Evolutionary conservation across 192 early-diverging fungal genomes (phyloP).

Genomic region (Backusella psychrophila): DNA sequence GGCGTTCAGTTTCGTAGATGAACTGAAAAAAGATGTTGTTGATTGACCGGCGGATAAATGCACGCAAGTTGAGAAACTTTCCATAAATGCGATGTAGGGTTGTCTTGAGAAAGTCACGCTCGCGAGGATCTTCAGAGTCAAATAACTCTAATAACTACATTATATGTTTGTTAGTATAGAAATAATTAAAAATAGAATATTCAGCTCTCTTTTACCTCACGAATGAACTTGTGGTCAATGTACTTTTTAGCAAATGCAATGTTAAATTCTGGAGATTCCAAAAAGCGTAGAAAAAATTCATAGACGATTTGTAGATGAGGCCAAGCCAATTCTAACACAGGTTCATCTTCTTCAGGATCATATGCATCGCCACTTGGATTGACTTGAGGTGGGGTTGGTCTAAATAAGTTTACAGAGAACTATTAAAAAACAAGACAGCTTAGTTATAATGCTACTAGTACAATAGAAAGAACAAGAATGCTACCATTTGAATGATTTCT

Average conservation of each 20-base stretch:
- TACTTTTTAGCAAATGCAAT: slow-evolving; percentile 83
- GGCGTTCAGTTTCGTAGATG: slow-evolving; percentile 85
- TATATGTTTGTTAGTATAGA: not conserved
- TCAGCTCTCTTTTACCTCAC: slow-evolving; percentile 26
- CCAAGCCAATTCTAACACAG: slow-evolving; percentile 87
- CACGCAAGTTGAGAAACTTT: slow-evolving; percentile 87
- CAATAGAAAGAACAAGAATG: not conserved
- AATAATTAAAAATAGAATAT: slow-evolving; percentile 23
- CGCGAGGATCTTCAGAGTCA: slow-evolving; percentile 89
- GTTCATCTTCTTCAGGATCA: slow-evolving; percentile 95
- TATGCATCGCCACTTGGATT: slow-evolving; percentile 88
- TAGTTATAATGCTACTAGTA: too few species aligned
- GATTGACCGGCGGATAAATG: slow-evolving; percentile 87
- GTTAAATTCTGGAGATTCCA: slow-evolving; percentile 92
- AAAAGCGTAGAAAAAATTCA: slow-evolving; percentile 88
- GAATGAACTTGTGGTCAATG: slow-evolving; percentile 86
- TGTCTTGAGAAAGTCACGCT: slow-evolving; percentile 91
- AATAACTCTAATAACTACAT: slow-evolving; percentile 82
- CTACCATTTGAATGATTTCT: slow-evolving; percentile 83
- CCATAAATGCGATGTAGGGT: slow-evolving; percentile 92
- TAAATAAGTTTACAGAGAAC: slow-evolving; percentile 82
- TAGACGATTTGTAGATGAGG: slow-evolving; percentile 91
- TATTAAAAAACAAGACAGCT: slow-evolving; percentile 17
- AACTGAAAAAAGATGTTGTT: slow-evolving; percentile 94
- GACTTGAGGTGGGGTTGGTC: slow-evolving; percentile 85